Evolutionary conservation across 208 protist genomes (phyloP).

Genomic region (Acanthamoeba healyi): DNA sequence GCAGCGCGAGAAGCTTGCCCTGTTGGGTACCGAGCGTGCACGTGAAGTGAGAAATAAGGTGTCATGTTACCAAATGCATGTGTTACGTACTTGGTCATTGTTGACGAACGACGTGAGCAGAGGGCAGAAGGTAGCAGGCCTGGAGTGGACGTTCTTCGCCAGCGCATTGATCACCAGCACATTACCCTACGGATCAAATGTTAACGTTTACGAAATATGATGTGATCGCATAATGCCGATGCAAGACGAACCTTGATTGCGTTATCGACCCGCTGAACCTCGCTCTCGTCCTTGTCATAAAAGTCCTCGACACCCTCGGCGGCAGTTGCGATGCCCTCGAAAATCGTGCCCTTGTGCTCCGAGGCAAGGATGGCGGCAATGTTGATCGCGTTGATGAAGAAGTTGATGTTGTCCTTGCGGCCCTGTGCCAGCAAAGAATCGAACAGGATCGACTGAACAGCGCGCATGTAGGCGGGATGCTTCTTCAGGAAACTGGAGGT

Average conservation of each 20-base stretch:
- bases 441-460: slow-evolving; percentile 10
- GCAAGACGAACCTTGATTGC: not conserved
- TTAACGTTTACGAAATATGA: no score
- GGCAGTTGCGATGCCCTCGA: not conserved
- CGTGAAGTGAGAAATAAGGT: not conserved
- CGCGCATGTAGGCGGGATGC: slow-evolving; percentile 5
- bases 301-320: not conserved
- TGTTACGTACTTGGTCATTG: not conserved
- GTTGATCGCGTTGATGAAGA: not conserved
- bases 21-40: not conserved
- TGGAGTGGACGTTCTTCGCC: slow-evolving; percentile 17
- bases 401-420: not conserved
- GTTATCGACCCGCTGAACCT: not conserved
- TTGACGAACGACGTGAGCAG: slow-evolving; percentile 13
- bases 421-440: not conserved
- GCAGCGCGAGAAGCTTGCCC: slow-evolving; percentile 31
- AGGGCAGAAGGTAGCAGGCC: not conserved
- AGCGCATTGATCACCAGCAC: not conserved
- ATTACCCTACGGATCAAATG: no score
- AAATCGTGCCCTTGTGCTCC: not conserved
- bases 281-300: not conserved
- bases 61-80: not conserved
- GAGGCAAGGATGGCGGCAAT: not conserved
- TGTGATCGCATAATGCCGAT: no score
- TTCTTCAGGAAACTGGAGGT: not conserved